Evolutionary conservation across 345 rosid genomes (phyloP), one percentile per base, ranked within the genome.

Genomic region (Carallia brachiata): DNA sequence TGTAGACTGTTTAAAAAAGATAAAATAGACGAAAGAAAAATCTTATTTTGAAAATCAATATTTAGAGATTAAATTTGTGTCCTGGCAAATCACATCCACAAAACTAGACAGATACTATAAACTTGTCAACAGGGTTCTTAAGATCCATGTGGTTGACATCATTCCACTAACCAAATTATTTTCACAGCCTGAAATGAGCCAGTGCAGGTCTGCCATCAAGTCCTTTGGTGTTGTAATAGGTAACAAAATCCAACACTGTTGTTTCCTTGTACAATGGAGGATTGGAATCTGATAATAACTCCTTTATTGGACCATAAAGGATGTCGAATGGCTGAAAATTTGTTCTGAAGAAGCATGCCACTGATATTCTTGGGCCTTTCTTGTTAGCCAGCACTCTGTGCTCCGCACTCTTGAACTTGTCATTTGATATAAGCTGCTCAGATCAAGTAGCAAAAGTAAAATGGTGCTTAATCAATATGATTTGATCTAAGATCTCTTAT

Each of bases 301-400:
- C 71, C n/a, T 69, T 66, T 28, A 69, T 61, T 3, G 72, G 75
- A 3, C 77, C 74, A 30, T 61, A 78, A 32, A 47, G n/a, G 23
- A 36, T 65, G 36, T 66, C 19, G 3, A 54, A 61, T 47, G 68
- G 60, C 6, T 76, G 30, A 36, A 66, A 71, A 54, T 73, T 50
- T 6, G 68, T 65, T 1, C 70, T 52, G 73, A 79, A 74, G 12
- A 75, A 63, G 73, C 79, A 63, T 2, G 70, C 76, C 59, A 68
- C 30, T 52, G 82, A 71, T 34, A 71, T 52, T 67, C 76, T 71
- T 28, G 76, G 76, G 7, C 82, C 70, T 4, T 1, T 53, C 8
- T 64, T 23, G 6, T 74, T 74, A 1, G 78, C 78, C 52, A 70
- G 28, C 36, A 79, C 82, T 37, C 71, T 64, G 16, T 71, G 76